Evolutionary conservation across 495 filamentous ascomycete species (phyloP).

Genomic region (Tetracladium setigerum): DNA sequence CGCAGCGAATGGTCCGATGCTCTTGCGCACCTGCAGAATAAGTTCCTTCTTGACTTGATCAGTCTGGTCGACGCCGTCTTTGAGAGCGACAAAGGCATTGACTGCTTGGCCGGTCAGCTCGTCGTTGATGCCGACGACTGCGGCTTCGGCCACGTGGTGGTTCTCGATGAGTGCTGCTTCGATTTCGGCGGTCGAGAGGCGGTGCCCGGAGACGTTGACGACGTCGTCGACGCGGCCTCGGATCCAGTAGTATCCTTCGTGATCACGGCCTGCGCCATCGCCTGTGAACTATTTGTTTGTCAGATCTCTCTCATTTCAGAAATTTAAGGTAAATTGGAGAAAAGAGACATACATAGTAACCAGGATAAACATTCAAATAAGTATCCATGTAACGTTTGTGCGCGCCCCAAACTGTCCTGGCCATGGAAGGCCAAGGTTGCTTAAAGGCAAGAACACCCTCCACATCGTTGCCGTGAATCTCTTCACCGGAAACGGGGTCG

Average conservation of each 20-base stretch:
- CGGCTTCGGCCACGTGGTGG: constrained; percentile 81
- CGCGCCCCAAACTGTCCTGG: constrained; percentile 94
- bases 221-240: constrained; percentile 97
- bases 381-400: constrained; percentile 99
- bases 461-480: constrained; percentile 93
- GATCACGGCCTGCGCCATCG: constrained; percentile 93
- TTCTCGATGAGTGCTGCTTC: constrained; percentile 95
- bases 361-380: constrained; percentile 96
- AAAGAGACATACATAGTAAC: constrained; percentile 74
- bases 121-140: constrained; percentile 88
- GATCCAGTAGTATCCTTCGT: constrained; percentile 99
- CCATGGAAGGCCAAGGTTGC: constrained; percentile 98
- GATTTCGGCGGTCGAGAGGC: constrained; percentile 95
- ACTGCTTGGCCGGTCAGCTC: constrained; percentile 95
- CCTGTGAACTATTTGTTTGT: constrained; percentile 97
- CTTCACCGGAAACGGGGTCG: constrained; percentile 90
- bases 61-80: constrained; percentile 70
- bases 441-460: constrained; percentile 98
- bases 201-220: constrained; percentile 94
- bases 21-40: constrained; percentile 89
- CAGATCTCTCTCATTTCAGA: no score
- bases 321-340: constrained; percentile 28
- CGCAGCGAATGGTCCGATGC: constrained; percentile 93
- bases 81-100: constrained; percentile 92
- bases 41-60: constrained; percentile 89